Evolutionary conservation across 805 yeast species (phyloP), one percentile per base, ranked within the genome.

Genomic region (Starmera pachycereana): DNA sequence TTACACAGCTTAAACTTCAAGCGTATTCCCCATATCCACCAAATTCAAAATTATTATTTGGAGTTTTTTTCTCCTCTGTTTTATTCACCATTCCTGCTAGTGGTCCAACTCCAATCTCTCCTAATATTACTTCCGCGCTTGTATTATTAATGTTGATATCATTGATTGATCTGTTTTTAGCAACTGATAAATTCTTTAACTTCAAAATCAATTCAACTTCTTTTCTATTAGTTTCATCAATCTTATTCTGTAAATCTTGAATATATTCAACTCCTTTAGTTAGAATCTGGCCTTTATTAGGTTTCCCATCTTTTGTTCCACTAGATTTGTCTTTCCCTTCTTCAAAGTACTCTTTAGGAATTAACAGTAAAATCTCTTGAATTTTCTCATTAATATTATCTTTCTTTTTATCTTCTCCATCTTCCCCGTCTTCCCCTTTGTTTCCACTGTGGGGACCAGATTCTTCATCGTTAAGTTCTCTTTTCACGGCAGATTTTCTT

Each of bases 61-160:
- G 57, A 8, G 50, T 46, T 44, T 45, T 44, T 12, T 40, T 25
- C 11, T 31, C 30, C 27, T 29, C 35, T 22, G 40, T n/a, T 7
- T 14, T 29, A 11, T 18, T 33, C 18, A 38, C 37, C 3, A 42
- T 37, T n/a, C 49, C 76, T 1, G 84, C 78, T 38, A 82, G 58
- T 1, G 90, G 89, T 3, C 94, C 94, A 8, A 84, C 92, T 1
- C 96, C 95, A 37, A 84, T 81, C 49, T 74, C 74, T 0, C 87
- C 78, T 41, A 86, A 62, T 2, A 84, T 86, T 22, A 70, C 60
- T 53, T 85, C 95, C 0, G 95, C 96, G 54, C 87, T 78, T 2
- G 95, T 85, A 48, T 79, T 64, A 53, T 72, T 57, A 49, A 76
- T 58, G 54, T 73, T 62, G 42, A 65, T 47, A 40, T 62, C 66